Percentiles rank a stretch among this genome's conserved stretches.
Conservation (phyloP, 108 stramenopile species). For the Bacterosira constricta region DNA sequence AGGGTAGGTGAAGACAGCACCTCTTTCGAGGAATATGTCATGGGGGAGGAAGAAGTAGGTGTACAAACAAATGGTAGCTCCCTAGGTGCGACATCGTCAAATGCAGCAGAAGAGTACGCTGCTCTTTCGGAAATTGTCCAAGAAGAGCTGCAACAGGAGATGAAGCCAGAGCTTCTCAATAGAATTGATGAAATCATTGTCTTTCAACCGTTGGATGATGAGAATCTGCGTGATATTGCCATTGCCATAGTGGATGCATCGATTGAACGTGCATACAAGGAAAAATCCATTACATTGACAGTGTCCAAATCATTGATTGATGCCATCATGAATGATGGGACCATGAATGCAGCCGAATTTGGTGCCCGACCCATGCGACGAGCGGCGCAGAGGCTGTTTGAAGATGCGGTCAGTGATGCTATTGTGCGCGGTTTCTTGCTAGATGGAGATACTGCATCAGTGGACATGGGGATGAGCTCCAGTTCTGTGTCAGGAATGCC, state of each 20-base stretch:
- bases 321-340: conserved; percentile 70
- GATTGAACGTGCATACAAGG: conserved; percentile 62
- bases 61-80: conserved; percentile 6
- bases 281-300: conserved; percentile 58
- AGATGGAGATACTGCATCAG: conserved; percentile 62
- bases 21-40: conserved; percentile 44
- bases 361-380: conserved; percentile 89
- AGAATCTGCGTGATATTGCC: conserved; percentile 80
- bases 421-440: conserved; percentile 81
- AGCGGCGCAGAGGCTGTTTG: conserved; percentile 84
- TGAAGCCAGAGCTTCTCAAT: conserved; percentile 98
- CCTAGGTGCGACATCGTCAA: conserved; percentile 1
- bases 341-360: conserved; percentile 77
- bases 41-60: conserved; percentile 12
- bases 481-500: conserved; percentile 30
- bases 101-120: conserved; percentile 58
- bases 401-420: conserved; percentile 87
- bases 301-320: conserved; percentile 56
- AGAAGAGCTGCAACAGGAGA: conserved; percentile 84
- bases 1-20: conserved; percentile 22
- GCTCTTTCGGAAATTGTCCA: conserved; percentile 86
- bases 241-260: conserved; percentile 61
- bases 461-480: conserved; percentile 45
- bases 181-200: conserved; percentile 99
- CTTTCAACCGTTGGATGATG: conserved; percentile 81